A percentile compares a stretch with the other conserved stretches of the same genome.
These are phyloP conservation scores for Lanzia echinophila DNA, from an alignment of 2,329 filamentous ascomycete species.

Conservation along the genomic window DNA sequence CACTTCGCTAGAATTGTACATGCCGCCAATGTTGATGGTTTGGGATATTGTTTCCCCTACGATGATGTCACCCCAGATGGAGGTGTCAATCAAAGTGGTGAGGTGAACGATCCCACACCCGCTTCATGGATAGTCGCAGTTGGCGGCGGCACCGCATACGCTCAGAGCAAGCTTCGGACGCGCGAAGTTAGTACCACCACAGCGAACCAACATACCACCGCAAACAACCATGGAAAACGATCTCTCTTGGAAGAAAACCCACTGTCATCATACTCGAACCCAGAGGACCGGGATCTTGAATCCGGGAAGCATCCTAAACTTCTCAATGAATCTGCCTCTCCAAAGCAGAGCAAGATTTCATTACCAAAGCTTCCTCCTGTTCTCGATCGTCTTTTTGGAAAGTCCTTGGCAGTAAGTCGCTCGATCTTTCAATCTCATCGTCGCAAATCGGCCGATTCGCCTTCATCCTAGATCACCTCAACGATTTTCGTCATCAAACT, in stretches of 20 bases:
- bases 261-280: background rate
- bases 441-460: background rate
- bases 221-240: background rate
- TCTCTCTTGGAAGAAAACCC: constrained; percentile 9
- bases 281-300: constrained; percentile 11
- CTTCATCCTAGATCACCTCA: background rate
- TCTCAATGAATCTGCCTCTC: constrained; percentile 7
- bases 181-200: background rate
- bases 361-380: constrained; percentile 9
- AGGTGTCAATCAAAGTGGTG: constrained; percentile 54
- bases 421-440: background rate
- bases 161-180: background rate
- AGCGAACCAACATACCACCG: background rate
- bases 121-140: constrained; percentile 16
- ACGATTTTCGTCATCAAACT: background rate
- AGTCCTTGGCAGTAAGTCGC: constrained; percentile 12
- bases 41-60: constrained; percentile 66
- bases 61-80: constrained; percentile 57
- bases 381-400: constrained; percentile 12
- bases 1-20: constrained; percentile 63
- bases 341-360: background rate
- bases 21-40: constrained; percentile 48
- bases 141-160: constrained; percentile 17
- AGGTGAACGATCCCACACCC: constrained; percentile 40
- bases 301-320: constrained; percentile 14